Evolutionary conservation across 2,329 filamentous ascomycete species (phyloP), one percentile per base, ranked within the genome.

Genomic region (Leptographium wingfieldii): DNA sequence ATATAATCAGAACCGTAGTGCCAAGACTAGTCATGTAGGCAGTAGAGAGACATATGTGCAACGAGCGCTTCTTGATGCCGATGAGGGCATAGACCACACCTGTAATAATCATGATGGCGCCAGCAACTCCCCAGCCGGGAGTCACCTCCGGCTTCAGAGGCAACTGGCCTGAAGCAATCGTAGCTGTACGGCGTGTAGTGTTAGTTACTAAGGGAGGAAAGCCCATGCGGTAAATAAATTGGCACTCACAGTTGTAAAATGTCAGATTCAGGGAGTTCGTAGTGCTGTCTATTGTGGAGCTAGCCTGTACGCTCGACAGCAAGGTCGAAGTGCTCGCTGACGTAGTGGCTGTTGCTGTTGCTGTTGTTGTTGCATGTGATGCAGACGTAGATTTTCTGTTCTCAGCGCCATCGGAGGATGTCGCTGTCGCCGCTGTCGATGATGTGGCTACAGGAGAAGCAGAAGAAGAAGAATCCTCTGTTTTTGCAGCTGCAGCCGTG

Each of bases 1-100:
- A 96, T 53, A 95, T 72, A 59, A 96, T 90, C 27, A 97, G 76
- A 2, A 96, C 87, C 0, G 87, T 83, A 14, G 94, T 85, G 19
- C 87, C 84, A 43, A 96, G 74, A 53, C 85, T 81, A 27, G 82
- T 79, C 31, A 94, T 76, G 66, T 88, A 92, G 5, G 83, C 88
- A 0, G 86, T 83, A 16, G 91, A 94, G 60, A 95, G 80, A 70
- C 88, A 95, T 19, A 88, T 85, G 69, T 94, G 87, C 14, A 92
- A 79, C 82, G 82, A 86, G 70, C 81, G 80, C 67, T 90, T 90
- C 72, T 90, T 92, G 68, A 95, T 90, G 1, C 92, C 92, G 65
- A 95, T 80, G 25, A 96, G 72, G 9, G 83, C 80, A 68, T 94
- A 87, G 7, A 82, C 75, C 10, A 80, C 68, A n/a, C 92, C 92